phyloP scores from a whole-genome alignment of 805 yeast genomes.

The Isabelozyma rhagii region DNA sequence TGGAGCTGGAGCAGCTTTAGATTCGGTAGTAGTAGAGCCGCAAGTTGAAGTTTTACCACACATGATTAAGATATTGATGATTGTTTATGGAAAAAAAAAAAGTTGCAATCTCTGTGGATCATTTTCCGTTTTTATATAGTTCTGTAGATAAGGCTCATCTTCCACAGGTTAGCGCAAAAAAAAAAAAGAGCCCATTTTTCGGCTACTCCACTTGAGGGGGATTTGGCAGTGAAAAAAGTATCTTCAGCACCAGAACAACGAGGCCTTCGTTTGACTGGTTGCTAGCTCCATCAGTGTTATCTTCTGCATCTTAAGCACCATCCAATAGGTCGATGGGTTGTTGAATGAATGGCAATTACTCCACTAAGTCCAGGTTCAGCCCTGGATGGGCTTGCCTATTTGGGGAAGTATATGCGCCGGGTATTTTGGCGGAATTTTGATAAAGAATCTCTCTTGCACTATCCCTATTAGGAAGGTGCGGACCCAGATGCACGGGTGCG shows the following conservation, averaged over 20 bases:
- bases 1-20: slow-evolving; percentile 10
- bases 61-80: slow-evolving; percentile 6
- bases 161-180: too few species aligned
- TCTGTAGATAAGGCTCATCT: background rate
- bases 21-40: slow-evolving; percentile 9
- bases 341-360: too few species aligned
- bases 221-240: background rate
- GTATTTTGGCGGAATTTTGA: background rate
- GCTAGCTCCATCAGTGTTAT: too few species aligned
- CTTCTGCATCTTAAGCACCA: too few species aligned
- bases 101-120: background rate
- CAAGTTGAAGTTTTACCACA: slow-evolving; percentile 16
- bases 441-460: background rate
- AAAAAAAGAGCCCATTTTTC: too few species aligned
- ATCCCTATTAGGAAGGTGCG: background rate
- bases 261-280: background rate
- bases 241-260: background rate
- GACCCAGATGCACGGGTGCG: background rate
- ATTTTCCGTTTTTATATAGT: background rate
- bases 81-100: too few species aligned
- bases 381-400: background rate
- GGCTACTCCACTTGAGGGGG: background rate
- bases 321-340: too few species aligned
- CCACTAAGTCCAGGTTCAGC: too few species aligned
- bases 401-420: background rate